Base-by-base conservation (phyloP, 1,284 basidiomycete genomes). In the Melanopsichium pennsylvanicum region DNA sequence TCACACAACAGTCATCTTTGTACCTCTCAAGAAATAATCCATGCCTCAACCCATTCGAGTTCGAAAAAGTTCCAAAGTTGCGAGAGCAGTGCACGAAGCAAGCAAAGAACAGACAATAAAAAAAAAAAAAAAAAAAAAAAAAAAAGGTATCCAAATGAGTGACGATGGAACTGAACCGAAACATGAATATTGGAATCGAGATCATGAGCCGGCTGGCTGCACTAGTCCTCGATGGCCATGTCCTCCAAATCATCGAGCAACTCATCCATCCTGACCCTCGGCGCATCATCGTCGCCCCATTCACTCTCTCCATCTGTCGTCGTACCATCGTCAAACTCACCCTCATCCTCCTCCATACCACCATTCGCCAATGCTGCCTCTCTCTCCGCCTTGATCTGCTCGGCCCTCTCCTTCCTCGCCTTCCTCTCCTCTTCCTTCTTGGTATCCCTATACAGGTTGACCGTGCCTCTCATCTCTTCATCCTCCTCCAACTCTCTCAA, bases 401-500 rank as follows among this genome's bases (percentile, higher is more conserved):
- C 56, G 0, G 60, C 56, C 2, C 66, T 29, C 60, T 75, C 81
- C 81, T 84, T 84, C 15, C 61, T 72, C 75, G 39, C 39, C 48
- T 18, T 55, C 15, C 62, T 67, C 58, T 76, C 79, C 31, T 72
- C 74, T 23, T 70, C 68, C 55, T 72, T 68, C 56, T 66, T 76
- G 15, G 87, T 84, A 83, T 90, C 90, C 84, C 78, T 57, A 50
- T 94, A 98, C 52, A 98, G 77, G 83, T 97, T 96, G 76, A 98
- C 89, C 15, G 88, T 88, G 15, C 86, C 86, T 45, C 95, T 87
- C 85, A 97, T 85, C 85, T 97, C 95, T 44, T 90, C 89, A 83
- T 98, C 95, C 82, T 98, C 95, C 83, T 97, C 95, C 54, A 98
- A 83, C 76, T 97, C 94, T 45, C 91, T 87, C 82, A 98, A 84